A percentile compares a stretch with the other conserved stretches of the same genome.
phyloP scores from a whole-genome alignment of 1,284 basidiomycete genomes.

The Rhodotorula sp. region DNA sequence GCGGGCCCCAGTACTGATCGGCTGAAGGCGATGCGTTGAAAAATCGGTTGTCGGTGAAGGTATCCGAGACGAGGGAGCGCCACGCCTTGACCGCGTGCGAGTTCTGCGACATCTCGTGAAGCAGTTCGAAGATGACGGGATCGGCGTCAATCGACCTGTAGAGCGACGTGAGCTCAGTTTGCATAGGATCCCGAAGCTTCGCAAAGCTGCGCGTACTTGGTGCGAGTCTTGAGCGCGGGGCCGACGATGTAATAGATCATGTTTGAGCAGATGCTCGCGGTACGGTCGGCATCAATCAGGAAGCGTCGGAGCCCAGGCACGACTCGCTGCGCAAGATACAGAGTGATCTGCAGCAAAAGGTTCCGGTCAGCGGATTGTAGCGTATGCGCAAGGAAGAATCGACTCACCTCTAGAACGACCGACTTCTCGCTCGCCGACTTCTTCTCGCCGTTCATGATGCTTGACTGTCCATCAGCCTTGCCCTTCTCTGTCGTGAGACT shows the following conservation, averaged over 20 bases:
- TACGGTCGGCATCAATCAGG: slow-evolving; percentile 80
- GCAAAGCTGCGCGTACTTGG: slow-evolving; percentile 57
- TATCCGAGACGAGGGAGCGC: slow-evolving; percentile 75
- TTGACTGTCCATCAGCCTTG: slow-evolving; percentile 17
- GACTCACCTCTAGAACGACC: slow-evolving; percentile 16
- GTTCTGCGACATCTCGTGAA: slow-evolving; percentile 76
- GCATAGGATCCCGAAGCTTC: too few species aligned
- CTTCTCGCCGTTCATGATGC: slow-evolving; percentile 22
- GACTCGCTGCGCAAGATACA: slow-evolving; percentile 69
- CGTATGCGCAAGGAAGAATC: too few species aligned
- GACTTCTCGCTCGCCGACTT: neutral
- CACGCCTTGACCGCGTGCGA: slow-evolving; percentile 80
- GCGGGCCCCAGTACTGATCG: slow-evolving; percentile 69
- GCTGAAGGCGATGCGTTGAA: slow-evolving; percentile 70
- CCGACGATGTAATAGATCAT: slow-evolving; percentile 82
- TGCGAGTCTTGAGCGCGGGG: slow-evolving; percentile 73
- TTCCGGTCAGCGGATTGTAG: neutral
- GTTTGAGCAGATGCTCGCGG: slow-evolving; percentile 73
- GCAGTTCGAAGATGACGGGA: slow-evolving; percentile 62
- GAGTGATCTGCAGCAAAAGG: slow-evolving; percentile 59
- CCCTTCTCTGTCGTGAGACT: slow-evolving; percentile 30
- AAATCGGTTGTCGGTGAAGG: slow-evolving; percentile 80
- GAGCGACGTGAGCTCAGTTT: neutral
- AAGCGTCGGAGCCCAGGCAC: slow-evolving; percentile 78
- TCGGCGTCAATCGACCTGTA: slow-evolving; percentile 52